Evolutionary conservation across 2,329 filamentous ascomycete genomes (phyloP).

Genomic region (Aspergillus thermomutatus): DNA sequence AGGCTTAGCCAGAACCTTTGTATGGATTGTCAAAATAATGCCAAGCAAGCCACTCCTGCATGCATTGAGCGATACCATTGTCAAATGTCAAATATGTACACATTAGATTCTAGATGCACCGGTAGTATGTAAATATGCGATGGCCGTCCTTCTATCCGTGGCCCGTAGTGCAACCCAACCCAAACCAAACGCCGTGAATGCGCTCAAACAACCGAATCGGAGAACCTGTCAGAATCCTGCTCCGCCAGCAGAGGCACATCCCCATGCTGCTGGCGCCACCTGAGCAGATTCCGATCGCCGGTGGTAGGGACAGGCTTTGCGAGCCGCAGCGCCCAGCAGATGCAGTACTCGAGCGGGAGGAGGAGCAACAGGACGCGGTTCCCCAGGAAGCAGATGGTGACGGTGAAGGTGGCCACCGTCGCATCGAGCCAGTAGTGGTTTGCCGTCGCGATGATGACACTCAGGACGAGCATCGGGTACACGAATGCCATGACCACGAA

Average conservation of each 20-base stretch:
- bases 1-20: too few relatives aligned
- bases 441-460: slow-evolving; percentile 55
- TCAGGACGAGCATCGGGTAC: slow-evolving; percentile 50
- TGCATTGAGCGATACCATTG: neutral
- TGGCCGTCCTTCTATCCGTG: neutral
- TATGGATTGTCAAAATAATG: neutral
- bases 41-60: neutral
- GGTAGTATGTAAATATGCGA: neutral
- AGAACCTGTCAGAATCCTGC: neutral
- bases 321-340: slow-evolving; percentile 48
- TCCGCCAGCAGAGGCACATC: neutral
- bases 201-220: neutral
- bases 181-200: neutral
- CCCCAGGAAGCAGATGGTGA: slow-evolving; percentile 45
- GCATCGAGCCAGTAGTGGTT: slow-evolving; percentile 59
- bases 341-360: slow-evolving; percentile 50
- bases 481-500: slow-evolving; percentile 46
- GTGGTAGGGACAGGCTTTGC: slow-evolving; percentile 55
- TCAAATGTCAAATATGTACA: neutral
- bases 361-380: slow-evolving; percentile 52
- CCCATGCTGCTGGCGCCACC: neutral
- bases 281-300: slow-evolving; percentile 31
- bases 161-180: neutral
- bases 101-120: neutral
- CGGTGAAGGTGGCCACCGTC: slow-evolving; percentile 48